Evolutionary conservation across 805 yeast species (phyloP), one percentile per base, ranked within the genome.

Genomic region (Saturnispora sanitii): DNA sequence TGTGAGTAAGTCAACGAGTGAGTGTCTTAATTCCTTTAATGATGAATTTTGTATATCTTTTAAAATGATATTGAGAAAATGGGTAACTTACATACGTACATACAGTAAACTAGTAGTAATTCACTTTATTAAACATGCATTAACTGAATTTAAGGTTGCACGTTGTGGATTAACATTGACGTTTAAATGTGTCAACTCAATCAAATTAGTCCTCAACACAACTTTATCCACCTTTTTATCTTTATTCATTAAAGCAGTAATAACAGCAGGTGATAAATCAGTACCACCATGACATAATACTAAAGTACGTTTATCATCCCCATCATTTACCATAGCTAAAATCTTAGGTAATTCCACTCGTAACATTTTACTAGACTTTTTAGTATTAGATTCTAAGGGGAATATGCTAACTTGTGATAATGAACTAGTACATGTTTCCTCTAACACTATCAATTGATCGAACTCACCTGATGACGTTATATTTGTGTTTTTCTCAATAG

Each of bases 141-240:
- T 81, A 2, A 82, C 75, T 22, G 88, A 71, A 49, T 80, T 87
- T 31, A 84, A 61, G 0, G 94, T 81, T 9, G 84, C 77, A 37
- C 95, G 64, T 41, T 87, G 77, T 0, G 95, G 94, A 45, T 84
- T 82, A 4, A 73, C 73, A 31, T 68, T 72, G n/a, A 71, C 55
- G 6, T 61, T 55, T 2, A 43, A 15, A 3, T 67, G 59, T 15
- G 71, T 64, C 3, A 85, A 50, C 35, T 55, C 56, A 2, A 76
- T 70, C 23, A 85, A 58, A 41, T 81, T 78, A 43, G 67, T 68
- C 42, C 76, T 70, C 4, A 58, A 50, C 1, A 36, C 9, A 3
- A 40, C 39, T 28, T 58, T 58, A 20, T 45, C 45, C 2, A 52
- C 32, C 13, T 63, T 13, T 6, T 58, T 43, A 35, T 66, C 61